phyloP scores from a whole-genome alignment of 1,284 basidiomycete genomes.

The Chalciporus sp. region DNA sequence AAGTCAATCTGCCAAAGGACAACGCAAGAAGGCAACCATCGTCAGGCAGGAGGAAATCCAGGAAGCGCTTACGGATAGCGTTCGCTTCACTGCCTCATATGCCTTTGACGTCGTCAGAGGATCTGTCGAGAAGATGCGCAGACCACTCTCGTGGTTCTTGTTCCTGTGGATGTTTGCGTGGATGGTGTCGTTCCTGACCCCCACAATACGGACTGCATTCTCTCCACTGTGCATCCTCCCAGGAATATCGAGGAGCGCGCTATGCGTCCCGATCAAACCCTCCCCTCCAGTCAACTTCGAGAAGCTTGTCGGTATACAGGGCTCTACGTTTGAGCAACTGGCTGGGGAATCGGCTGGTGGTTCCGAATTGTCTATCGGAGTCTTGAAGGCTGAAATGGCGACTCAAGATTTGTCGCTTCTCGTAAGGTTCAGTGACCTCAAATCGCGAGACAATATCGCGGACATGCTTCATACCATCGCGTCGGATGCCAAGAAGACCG shows the following conservation, averaged over 20 bases:
- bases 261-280: conserved; percentile 41
- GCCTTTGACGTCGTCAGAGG: conserved; percentile 46
- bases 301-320: conserved; percentile 58
- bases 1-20: conserved; percentile 10
- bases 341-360: conserved; percentile 58
- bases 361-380: conserved; percentile 59
- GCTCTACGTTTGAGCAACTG: conserved; percentile 60
- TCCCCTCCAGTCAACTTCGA: conserved; percentile 54
- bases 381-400: conserved; percentile 77
- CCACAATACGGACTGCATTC: conserved; percentile 47
- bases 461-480: conserved; percentile 54
- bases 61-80: conserved; percentile 25
- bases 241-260: conserved; percentile 47
- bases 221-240: conserved; percentile 64
- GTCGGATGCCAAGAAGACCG: conserved; percentile 58
- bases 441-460: conserved; percentile 57
- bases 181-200: conserved; percentile 41
- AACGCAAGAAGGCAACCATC: conserved; percentile 16
- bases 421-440: conserved; percentile 61
- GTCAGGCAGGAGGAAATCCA: conserved; percentile 26
- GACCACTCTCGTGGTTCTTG: conserved; percentile 57
- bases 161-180: conserved; percentile 52
- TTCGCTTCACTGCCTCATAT: conserved; percentile 41
- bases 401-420: conserved; percentile 63
- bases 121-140: conserved; percentile 51